Base-by-base conservation (phyloP, 768 basidiomycete genomes). In the Lentinula detonsa region DNA sequence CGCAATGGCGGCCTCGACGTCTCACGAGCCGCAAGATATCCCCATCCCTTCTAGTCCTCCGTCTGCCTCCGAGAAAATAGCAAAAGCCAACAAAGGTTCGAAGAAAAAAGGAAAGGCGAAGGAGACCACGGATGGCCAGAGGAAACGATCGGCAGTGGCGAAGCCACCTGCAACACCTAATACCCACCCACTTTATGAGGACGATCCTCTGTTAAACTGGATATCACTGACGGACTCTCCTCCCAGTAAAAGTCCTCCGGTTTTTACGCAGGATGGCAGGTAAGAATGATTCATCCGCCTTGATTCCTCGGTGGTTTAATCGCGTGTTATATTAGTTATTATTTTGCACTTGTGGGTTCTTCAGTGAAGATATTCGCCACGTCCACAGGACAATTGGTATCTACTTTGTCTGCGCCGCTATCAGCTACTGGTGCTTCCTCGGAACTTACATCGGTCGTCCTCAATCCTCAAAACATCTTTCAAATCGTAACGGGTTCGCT, bases 231-330 rank as follows among this genome's bases (percentile, higher is more conserved):
- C 90, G 42, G 88, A 91, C 72, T 79, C 85, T 9, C 80, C 79
- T 57, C 80, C 83, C 48, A 88, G 81, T 65, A 81, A 76, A 63
- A 79, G 81, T 42, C 82, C 91, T 5, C 88, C 92, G 40, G 75
- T 94, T 64, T 94, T 95, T 72, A 93, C 93, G 33, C 89, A 81
- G 71, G 94, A 98, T 73, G 91, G 91, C 74, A 87, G 86, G 95
- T 94, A 69, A 62, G 76, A 31, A 68, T 54, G 46, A 50, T 11
- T 65, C 48, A 37, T 49, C 13, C 49, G n/a, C 18, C 23, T 54
- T 28, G 54, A 39, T 52, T 60, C 21, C 8, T 59, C 16, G 16
- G 11, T 52, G 40, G 13, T 46, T 37, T 46, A 15, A 45, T 45
- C 21, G 31, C 57, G 51, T 57, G 21, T 51, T 49, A 52, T 43